A percentile compares a stretch with the other conserved stretches of the same genome.
These are phyloP conservation scores for Trichoderma citrinoviride DNA, from an alignment of 2,329 filamentous ascomycete species.

Conservation along the genomic window DNA sequence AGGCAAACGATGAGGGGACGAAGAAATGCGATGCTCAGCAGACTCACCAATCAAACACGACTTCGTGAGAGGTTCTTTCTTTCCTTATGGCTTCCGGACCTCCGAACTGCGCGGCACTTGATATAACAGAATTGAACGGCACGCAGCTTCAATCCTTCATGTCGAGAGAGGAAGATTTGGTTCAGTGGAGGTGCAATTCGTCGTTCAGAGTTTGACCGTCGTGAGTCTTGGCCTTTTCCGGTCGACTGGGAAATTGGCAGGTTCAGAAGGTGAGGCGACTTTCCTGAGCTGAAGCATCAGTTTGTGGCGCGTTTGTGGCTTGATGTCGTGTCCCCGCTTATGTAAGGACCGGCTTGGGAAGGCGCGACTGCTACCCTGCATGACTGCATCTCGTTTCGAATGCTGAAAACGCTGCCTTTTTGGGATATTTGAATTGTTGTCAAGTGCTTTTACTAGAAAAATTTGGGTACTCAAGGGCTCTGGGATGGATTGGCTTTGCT, in stretches of 20 bases:
- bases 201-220: neutral
- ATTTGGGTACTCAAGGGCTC: too few relatives aligned
- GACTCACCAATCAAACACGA: neutral
- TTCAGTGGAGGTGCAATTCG: neutral
- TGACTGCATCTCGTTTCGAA: neutral
- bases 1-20: neutral
- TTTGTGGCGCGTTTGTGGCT: slow-evolving; percentile 17
- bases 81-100: neutral
- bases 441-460: too few relatives aligned
- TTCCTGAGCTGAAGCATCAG: slow-evolving; percentile 9
- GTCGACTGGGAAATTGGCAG: slow-evolving; percentile 4
- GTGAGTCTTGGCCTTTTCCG: neutral
- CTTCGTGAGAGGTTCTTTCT: neutral
- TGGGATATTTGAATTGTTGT: too few relatives aligned
- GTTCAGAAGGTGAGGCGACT: slow-evolving; percentile 10
- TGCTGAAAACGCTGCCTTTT: neutral
- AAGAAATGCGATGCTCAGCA: neutral
- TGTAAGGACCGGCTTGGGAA: neutral
- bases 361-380: neutral
- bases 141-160: neutral
- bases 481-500: too few relatives aligned
- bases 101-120: neutral
- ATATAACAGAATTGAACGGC: neutral
- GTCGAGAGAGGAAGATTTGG: neutral
- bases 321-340: slow-evolving; percentile 11